These are phyloP conservation scores for Coemansia sp. DNA, from an alignment of 192 early-diverging fungal genomes.

Conservation along the genomic window DNA sequence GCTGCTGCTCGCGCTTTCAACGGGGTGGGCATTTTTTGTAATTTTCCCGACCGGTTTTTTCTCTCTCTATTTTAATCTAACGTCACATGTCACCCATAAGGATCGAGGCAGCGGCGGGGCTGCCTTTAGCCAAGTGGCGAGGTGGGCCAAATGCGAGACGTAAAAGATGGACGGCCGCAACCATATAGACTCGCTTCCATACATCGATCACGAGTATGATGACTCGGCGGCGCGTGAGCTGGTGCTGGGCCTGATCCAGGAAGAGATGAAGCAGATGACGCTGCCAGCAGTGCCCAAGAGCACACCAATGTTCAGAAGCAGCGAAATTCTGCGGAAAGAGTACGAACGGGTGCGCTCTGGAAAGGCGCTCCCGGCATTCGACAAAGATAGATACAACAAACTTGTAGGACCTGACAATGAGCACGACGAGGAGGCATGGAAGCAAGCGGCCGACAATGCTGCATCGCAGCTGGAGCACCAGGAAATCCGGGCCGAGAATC, in stretches of 20 bases:
- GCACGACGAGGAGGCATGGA: slow-evolving; percentile 24
- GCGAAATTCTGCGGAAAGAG: slow-evolving; percentile 34
- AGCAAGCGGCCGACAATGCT: slow-evolving; percentile 33
- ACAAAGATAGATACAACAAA: slow-evolving; percentile 36
- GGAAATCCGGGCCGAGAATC: slow-evolving; percentile 30
- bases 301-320: slow-evolving; percentile 32
- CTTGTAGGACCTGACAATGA: slow-evolving; percentile 20
- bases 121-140: too few species aligned
- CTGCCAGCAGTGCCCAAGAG: slow-evolving; percentile 31
- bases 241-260: slow-evolving; percentile 30
- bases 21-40: neutral
- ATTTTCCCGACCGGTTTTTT: neutral
- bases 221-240: slow-evolving; percentile 23
- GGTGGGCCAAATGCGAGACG: too few species aligned
- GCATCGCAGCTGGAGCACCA: slow-evolving; percentile 53
- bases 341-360: slow-evolving; percentile 42
- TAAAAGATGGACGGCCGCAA: too few species aligned
- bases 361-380: slow-evolving; percentile 25
- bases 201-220: slow-evolving; percentile 52
- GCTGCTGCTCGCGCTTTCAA: too few species aligned
- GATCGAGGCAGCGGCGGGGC: too few species aligned
- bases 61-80: neutral
- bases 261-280: slow-evolving; percentile 38
- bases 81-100: too few species aligned
- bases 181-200: slow-evolving; percentile 34